Evolutionary conservation across 1,284 basidiomycete genomes (phyloP).

Genomic region (Exobasidium cylindrosporum): DNA sequence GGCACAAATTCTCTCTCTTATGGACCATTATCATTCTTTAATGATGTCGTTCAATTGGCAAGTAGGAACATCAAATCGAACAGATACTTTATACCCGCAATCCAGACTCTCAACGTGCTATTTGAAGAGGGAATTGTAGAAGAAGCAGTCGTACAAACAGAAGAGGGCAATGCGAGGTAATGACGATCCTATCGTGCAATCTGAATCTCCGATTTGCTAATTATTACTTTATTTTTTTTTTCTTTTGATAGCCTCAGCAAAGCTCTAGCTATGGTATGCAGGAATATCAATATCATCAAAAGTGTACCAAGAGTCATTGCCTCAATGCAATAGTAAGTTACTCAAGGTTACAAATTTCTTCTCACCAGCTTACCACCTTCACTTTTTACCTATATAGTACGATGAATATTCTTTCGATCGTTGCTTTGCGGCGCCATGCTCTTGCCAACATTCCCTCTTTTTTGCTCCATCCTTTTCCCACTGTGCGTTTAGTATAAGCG

Average conservation of each 20-base stretch:
- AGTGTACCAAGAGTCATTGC: conserved; percentile 9
- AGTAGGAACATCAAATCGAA: background rate
- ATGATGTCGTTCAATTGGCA: conserved; percentile 8
- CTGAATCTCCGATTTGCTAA: background rate
- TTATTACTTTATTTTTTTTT: background rate
- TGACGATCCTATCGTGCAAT: background rate
- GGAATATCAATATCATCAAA: conserved; percentile 13
- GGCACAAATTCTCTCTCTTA: background rate
- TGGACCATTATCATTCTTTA: background rate
- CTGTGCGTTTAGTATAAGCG: background rate
- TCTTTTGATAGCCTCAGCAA: conserved; percentile 5
- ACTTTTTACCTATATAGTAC: background rate
- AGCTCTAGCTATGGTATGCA: conserved; percentile 5
- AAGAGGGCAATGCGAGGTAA: background rate
- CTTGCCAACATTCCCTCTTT: background rate
- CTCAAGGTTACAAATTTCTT: background rate
- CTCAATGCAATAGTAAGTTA: conserved; percentile 15
- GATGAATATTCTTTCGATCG: background rate
- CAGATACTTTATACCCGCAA: background rate
- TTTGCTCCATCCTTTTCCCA: conserved; percentile 7
- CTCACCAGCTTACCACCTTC: background rate
- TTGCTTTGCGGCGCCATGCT: background rate
- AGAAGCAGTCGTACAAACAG: background rate
- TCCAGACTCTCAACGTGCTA: background rate
- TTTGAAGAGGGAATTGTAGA: background rate